These are phyloP conservation scores for Friedmanniomyces simplex DNA, from an alignment of 495 filamentous ascomycete genomes.

Conservation along the genomic window DNA sequence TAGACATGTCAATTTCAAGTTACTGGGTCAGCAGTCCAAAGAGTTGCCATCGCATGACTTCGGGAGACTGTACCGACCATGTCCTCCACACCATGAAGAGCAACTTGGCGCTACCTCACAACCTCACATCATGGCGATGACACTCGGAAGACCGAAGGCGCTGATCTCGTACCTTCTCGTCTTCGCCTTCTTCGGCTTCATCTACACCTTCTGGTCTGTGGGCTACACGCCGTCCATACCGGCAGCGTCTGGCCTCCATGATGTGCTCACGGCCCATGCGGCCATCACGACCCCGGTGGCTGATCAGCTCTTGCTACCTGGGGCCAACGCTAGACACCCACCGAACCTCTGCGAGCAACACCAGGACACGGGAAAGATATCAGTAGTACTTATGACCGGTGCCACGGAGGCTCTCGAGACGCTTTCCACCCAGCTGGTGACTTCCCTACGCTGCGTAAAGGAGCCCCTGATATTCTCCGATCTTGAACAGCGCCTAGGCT, in stretches of 20 bases:
- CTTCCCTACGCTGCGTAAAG: neutral
- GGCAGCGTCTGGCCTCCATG: neutral
- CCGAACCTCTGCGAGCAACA: neutral
- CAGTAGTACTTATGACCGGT: slow-evolving; percentile 7
- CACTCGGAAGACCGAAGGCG: neutral
- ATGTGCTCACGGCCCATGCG: neutral
- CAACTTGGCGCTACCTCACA: too few species aligned
- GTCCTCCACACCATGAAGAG: too few species aligned
- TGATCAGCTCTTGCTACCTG: neutral
- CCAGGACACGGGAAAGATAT: neutral
- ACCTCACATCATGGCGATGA: neutral
- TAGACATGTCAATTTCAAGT: too few species aligned
- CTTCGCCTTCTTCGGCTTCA: neutral
- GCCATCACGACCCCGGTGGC: neutral
- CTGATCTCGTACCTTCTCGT: neutral
- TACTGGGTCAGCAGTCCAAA: too few species aligned
- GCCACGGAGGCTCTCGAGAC: slow-evolving; percentile 3
- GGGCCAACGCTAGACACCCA: too few species aligned
- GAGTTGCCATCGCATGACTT: too few species aligned
- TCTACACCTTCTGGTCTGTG: neutral
- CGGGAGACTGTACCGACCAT: too few species aligned
- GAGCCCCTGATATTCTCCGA: slow-evolving; percentile 41
- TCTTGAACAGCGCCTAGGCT: slow-evolving; percentile 34
- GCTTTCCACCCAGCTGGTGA: slow-evolving; percentile 7
- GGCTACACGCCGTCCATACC: neutral